Conservation (phyloP, 441 rosid genomes). For the Melastoma candidum region DNA sequence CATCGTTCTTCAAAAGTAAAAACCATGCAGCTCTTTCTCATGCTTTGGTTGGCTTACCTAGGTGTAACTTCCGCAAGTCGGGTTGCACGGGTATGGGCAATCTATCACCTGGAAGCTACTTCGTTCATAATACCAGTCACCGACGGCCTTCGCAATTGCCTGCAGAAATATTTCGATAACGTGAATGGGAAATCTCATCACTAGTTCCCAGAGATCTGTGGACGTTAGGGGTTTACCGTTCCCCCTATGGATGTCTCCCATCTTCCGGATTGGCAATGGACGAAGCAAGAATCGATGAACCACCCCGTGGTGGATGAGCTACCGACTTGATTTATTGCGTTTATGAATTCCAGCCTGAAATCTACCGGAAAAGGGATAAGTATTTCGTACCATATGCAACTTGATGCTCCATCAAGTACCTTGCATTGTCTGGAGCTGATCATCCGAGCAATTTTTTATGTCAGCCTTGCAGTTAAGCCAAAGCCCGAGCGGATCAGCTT, state of each 20-base stretch:
- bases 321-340: conserved; percentile 37
- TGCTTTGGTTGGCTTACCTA: conserved; percentile 20
- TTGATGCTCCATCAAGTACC: neutral
- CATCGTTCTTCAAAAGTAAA: too few relatives aligned
- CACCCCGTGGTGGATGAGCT: conserved; percentile 52
- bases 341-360: conserved; percentile 61
- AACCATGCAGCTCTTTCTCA: too few relatives aligned
- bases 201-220: too few relatives aligned
- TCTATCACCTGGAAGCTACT: conserved; percentile 53
- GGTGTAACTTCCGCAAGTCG: conserved; percentile 57
- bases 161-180: conserved; percentile 18
- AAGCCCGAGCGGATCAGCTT: conserved; percentile 10
- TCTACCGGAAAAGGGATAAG: conserved; percentile 22
- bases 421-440: conserved; percentile 12
- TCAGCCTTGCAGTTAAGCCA: conserved; percentile 16
- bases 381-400: too few relatives aligned
- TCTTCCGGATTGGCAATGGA: conserved; percentile 82
- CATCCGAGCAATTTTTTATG: conserved; percentile 4
- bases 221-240: conserved; percentile 28
- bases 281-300: conserved; percentile 72
- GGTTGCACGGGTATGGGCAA: conserved; percentile 91
- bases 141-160: conserved; percentile 84
- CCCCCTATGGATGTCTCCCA: conserved; percentile 48
- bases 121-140: conserved; percentile 81
- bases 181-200: too few relatives aligned